These are phyloP conservation scores for Litsea cubeba DNA, from an alignment of 164 flowering plant genomes.

Conservation along the genomic window DNA sequence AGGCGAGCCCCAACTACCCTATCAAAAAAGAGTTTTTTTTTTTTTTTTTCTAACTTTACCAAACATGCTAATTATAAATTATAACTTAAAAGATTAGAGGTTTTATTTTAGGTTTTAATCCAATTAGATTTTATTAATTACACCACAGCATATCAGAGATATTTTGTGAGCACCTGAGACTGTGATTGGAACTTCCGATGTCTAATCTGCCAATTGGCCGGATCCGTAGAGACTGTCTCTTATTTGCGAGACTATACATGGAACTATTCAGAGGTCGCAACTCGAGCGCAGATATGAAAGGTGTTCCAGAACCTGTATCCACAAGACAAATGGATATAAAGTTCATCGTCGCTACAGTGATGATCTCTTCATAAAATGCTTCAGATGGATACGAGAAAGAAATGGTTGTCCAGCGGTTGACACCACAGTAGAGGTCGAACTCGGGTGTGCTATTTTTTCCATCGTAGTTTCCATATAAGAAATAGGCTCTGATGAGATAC, in stretches of 20 bases:
- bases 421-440: constrained; percentile 40
- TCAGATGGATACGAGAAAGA: constrained; percentile 11
- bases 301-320: constrained; percentile 31
- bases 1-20: no score
- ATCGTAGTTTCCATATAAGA: constrained; percentile 24
- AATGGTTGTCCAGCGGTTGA: constrained; percentile 26
- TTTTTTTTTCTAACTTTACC: no score
- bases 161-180: no score
- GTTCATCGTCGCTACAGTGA: constrained; percentile 12
- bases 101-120: no score
- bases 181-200: no score
- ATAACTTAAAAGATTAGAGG: no score
- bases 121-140: no score
- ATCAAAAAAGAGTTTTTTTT: no score
- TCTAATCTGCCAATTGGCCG: neutral
- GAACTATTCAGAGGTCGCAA: constrained; percentile 22
- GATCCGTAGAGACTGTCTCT: constrained; percentile 7
- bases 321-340: constrained; percentile 32
- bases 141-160: no score
- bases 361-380: constrained; percentile 19
- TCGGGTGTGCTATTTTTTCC: constrained; percentile 14
- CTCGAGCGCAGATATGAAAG: constrained; percentile 42
- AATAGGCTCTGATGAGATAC: constrained; percentile 7
- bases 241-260: constrained; percentile 7
- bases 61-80: no score